A percentile compares a stretch with the other conserved stretches of the same genome.
phyloP scores from a whole-genome alignment of 2,329 filamentous ascomycete genomes.

The Ophiobolus disseminans region DNA sequence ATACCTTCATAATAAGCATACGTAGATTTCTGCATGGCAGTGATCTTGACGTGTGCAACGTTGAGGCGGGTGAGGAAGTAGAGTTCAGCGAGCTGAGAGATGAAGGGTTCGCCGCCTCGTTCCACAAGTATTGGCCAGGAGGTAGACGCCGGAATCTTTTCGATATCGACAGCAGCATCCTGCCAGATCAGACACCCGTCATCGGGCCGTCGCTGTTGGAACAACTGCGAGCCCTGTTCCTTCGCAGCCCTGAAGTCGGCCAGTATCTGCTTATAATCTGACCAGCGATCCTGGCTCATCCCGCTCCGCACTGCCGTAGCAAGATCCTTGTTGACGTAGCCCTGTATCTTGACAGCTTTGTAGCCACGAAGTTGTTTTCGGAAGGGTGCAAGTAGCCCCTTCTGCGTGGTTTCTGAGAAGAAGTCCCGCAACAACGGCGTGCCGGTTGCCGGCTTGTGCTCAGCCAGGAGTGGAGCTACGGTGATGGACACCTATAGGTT shows the following conservation, averaged over 20 bases:
- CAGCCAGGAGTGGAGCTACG: constrained; percentile 4
- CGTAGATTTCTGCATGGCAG: neutral
- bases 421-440: constrained; percentile 8
- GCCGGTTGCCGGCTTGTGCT: neutral
- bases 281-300: constrained; percentile 14
- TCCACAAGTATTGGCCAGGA: constrained; percentile 12
- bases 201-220: constrained; percentile 1
- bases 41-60: neutral
- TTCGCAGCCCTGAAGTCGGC: constrained; percentile 13
- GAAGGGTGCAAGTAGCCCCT: constrained; percentile 22
- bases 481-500: constrained; percentile 11
- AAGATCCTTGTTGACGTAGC: constrained; percentile 12
- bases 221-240: constrained; percentile 14
- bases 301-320: constrained; percentile 12
- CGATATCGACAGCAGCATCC: constrained; percentile 18
- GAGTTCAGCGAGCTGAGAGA: neutral
- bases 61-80: neutral
- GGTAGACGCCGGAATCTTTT: constrained; percentile 7
- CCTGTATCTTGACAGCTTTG: constrained; percentile 10
- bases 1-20: neutral
- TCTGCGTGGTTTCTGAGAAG: constrained; percentile 25
- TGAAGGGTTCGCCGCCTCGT: neutral
- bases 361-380: constrained; percentile 17
- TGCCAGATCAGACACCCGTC: constrained; percentile 16
- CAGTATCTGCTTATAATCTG: constrained; percentile 14